These are phyloP conservation scores for Eragrostis nindensis DNA, from an alignment of 176 grass and related monocot genomes.

Conservation along the genomic window DNA sequence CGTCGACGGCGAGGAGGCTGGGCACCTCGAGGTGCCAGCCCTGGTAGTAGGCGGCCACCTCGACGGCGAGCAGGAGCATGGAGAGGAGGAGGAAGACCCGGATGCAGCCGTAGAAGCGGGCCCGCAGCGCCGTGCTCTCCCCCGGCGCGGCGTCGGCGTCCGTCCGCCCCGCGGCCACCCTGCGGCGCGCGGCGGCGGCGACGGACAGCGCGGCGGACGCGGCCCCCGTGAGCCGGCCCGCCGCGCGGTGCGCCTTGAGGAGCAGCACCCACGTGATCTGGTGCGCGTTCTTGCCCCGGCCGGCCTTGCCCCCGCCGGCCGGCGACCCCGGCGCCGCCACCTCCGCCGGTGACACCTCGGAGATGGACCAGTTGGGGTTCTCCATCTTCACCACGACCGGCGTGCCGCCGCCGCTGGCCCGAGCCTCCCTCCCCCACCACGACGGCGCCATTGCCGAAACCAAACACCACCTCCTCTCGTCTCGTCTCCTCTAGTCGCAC, in stretches of 20 bases:
- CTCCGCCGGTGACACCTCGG: slow-evolving; percentile 49
- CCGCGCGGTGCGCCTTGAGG: slow-evolving; percentile 74
- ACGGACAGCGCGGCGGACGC: slow-evolving; percentile 58
- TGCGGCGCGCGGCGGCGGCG: slow-evolving; percentile 54
- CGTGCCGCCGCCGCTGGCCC: slow-evolving; percentile 37
- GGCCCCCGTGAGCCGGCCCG: slow-evolving; percentile 52
- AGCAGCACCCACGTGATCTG: slow-evolving; percentile 91
- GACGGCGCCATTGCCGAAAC: slow-evolving; percentile 56
- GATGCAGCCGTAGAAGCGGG: slow-evolving; percentile 66
- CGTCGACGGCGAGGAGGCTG: slow-evolving; percentile 47
- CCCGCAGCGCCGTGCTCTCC: slow-evolving; percentile 59
- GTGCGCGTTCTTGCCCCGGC: slow-evolving; percentile 70
- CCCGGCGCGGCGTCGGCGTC: slow-evolving; percentile 56
- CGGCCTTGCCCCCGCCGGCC: slow-evolving; percentile 47
- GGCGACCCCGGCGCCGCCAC: slow-evolving; percentile 24
- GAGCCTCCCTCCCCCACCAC: slow-evolving; percentile 52
- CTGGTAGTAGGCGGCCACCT: slow-evolving; percentile 69
- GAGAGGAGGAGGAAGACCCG: slow-evolving; percentile 56
- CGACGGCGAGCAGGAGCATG: slow-evolving; percentile 63
- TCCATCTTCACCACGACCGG: slow-evolving; percentile 84
- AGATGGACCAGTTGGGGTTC: slow-evolving; percentile 84
- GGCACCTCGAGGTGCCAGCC: slow-evolving; percentile 67
- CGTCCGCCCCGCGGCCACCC: slow-evolving; percentile 57
- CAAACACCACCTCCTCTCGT: not conserved
- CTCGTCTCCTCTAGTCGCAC: not conserved